Base-by-base conservation (phyloP, 2,329 filamentous ascomycete genomes). In the Colletotrichum chlorophyti region DNA sequence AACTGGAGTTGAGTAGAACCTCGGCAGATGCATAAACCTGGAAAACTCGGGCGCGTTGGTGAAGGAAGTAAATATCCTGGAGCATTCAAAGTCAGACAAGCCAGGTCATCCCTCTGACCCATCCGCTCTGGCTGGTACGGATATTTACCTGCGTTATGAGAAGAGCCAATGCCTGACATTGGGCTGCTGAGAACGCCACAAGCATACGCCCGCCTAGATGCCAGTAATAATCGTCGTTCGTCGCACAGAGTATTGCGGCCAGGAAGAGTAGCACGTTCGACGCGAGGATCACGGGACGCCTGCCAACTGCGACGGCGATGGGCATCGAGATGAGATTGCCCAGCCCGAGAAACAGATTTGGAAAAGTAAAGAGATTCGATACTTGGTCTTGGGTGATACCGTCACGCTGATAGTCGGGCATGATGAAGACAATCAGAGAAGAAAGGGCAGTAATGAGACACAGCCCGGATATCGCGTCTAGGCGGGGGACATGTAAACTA, bases 261-360 rank as follows among this genome's bases (percentile, higher is more conserved):
- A 64, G 61, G 26, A 72, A 64, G 24, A 70, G 58, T 3, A 73
- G 43, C 3, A 68, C 42, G 29, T 64, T 64, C 2, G 70, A 70
- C 8, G 60, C 53, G 4, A 73, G 63, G 26, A 69, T 68, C 6
- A 74, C 65, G 3, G 69, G 65, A 4, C 70, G 67, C 3, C 71
- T 67, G 27, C 72, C 70, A 23, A 74, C 62, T 6, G 68, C 65
- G 12, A 69, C 59, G 6, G 69, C 65, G n/a, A 74, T 53, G 6
- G 72, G 72, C 68, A 74, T 72, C n/a, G 68, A 66, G 14, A 73
- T 57, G n/a, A 73, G 31, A 46, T 69, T 68, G 5, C 65, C 65
- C 17, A 69, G 47, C 12, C 67, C 66, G 53, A 66, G 62, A 38
- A 69, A 66, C 2, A 72, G 64, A 1, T 63, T 64, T 0, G 70